These are phyloP conservation scores for Geotrichum fermentans DNA, from an alignment of 1,139 yeast genomes.

Conservation along the genomic window DNA sequence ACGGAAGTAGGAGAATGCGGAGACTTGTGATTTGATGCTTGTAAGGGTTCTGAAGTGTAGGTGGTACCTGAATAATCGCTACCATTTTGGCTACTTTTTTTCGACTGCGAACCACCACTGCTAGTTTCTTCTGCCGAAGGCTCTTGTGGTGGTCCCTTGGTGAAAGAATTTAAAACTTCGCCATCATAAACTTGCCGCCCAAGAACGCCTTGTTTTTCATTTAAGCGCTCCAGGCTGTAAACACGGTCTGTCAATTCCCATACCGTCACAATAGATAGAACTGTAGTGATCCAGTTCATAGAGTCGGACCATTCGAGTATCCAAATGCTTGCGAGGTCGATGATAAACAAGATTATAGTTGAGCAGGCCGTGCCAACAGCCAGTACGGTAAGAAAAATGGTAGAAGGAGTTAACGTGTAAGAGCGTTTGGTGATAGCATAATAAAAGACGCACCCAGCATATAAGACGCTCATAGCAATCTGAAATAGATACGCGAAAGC, in stretches of 20 bases:
- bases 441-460: slow-evolving; percentile 60
- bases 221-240: slow-evolving; percentile 50
- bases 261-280: slow-evolving; percentile 64
- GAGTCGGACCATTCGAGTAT: slow-evolving; percentile 66
- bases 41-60: neutral
- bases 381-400: slow-evolving; percentile 51
- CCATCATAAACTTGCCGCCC: slow-evolving; percentile 76
- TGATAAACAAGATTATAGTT: slow-evolving; percentile 66
- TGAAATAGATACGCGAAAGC: slow-evolving; percentile 75
- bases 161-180: neutral
- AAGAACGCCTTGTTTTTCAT: slow-evolving; percentile 65
- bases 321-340: slow-evolving; percentile 73
- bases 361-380: slow-evolving; percentile 49
- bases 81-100: neutral
- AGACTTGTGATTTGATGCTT: neutral
- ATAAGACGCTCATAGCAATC: slow-evolving; percentile 67
- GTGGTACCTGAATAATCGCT: neutral
- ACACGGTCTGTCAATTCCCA: slow-evolving; percentile 84
- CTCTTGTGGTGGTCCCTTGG: no score
- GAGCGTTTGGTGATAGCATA: slow-evolving; percentile 53
- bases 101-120: neutral
- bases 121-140: neutral
- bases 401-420: slow-evolving; percentile 44
- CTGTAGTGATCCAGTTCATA: slow-evolving; percentile 64
- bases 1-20: neutral